Evolutionary conservation across 805 yeast species (phyloP), one percentile per base, ranked within the genome.

Genomic region (Candida ponderosae): DNA sequence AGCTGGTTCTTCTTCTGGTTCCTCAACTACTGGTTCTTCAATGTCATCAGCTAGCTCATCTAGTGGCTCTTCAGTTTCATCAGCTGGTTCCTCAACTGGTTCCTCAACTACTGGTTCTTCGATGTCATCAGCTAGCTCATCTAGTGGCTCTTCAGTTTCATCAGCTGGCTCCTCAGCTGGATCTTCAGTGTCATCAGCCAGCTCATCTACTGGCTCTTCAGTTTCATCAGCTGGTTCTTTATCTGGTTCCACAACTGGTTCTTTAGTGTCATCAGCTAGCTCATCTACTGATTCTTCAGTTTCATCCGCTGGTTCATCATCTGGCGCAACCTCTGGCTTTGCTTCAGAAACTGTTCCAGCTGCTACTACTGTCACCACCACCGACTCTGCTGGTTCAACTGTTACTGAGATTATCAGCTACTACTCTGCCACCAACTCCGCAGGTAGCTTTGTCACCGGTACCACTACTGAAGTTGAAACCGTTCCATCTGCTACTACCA

Each of bases 181-280:
- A 6, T 24, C 36, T 16, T 18, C 33, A n/a, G 14, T 31, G 5
- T 23, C 35, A 56, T 17, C 79, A 57, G 41, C 85, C 61, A 5
- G 61, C 20, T 60, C 59, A 4, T 47, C 46, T 15, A 50, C 50
- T 4, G 51, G 50, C 8, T 44, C 45, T 7, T 47, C 44, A 3
- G 42, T 43, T 5, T 37, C 33, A 16, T 40, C 38, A 5, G 21
- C 24, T 8, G 10, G 24, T 21, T 21, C 24, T 10, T 21, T 21
- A 21, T 21, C 24, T 8, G 10, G 24, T 21, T 21, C 24, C 7
- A 8, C 39, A 13, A 26, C 33, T 29, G 18, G n/a, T 23, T 26
- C 28, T 6, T n/a, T n/a, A n/a, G n/a, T n/a, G n/a, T n/a, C n/a
- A n/a, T n/a, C n/a, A n/a, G 17, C 41, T 21, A 21, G 7, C 20